Percentiles rank a stretch among this genome's conserved stretches.
phyloP scores from a whole-genome alignment of 179 eudicot species.

The Beta lomatogona region DNA sequence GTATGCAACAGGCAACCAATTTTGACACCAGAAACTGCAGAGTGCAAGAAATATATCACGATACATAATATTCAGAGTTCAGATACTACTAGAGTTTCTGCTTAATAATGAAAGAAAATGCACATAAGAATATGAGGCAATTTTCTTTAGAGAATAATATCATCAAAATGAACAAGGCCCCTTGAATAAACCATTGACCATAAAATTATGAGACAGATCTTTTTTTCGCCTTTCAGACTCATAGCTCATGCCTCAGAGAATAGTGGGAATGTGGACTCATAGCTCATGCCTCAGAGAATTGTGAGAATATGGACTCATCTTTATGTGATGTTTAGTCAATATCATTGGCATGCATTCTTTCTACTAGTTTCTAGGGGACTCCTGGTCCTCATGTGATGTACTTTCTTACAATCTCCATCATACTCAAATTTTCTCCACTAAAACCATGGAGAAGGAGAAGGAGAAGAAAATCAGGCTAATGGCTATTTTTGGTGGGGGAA shows the following conservation, averaged over 20 bases:
- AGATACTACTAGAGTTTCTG: neutral
- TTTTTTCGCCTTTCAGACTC: neutral
- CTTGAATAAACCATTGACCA: neutral
- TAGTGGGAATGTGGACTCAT: neutral
- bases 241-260: no score
- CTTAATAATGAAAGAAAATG: neutral
- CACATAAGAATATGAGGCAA: neutral
- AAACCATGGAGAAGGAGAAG: neutral
- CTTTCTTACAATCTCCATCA: neutral
- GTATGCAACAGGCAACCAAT: conserved; percentile 68
- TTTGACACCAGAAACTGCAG: conserved; percentile 84
- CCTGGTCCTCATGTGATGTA: neutral
- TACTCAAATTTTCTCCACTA: neutral
- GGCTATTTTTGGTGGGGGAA: neutral
- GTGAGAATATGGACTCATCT: neutral
- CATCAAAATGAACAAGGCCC: neutral
- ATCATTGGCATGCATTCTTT: neutral
- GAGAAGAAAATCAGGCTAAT: neutral
- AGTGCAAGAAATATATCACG: conserved; percentile 12
- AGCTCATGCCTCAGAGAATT: no score
- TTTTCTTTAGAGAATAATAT: neutral
- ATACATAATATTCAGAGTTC: neutral
- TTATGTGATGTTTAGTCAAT: neutral
- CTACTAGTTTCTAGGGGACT: neutral
- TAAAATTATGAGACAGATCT: neutral